Percentiles rank a stretch among this genome's conserved stretches.
Conservation (phyloP, 768 basidiomycete species). For the Mycena capillaripes region DNA sequence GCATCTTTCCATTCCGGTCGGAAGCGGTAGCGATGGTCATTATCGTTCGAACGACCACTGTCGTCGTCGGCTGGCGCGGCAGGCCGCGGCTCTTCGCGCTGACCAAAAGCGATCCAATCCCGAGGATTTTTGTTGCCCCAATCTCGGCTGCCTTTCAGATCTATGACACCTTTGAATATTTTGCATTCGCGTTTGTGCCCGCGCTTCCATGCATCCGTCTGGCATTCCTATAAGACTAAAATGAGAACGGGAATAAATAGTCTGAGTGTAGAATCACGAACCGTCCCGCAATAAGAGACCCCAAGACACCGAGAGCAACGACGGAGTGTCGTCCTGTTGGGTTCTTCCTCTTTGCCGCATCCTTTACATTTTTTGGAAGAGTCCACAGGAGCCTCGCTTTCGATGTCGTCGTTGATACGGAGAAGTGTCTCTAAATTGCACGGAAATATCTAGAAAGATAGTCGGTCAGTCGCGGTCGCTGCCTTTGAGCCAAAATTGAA, state of each 20-base stretch:
- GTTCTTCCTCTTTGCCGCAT: conserved; percentile 31
- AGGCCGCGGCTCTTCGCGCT: conserved; percentile 2
- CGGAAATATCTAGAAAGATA: conserved; percentile 25
- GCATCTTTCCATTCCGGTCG: conserved; percentile 26
- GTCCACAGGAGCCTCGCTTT: conserved; percentile 21
- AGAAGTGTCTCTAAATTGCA: conserved; percentile 33
- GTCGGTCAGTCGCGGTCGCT: not conserved
- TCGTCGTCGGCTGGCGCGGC: not conserved
- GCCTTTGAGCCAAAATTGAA: no score
- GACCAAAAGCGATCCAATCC: conserved; percentile 29
- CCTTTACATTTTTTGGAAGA: conserved; percentile 24
- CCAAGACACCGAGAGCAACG: conserved; percentile 33
- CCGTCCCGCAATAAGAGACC: conserved; percentile 30
- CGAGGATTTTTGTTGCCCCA: conserved; percentile 20
- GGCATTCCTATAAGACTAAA: conserved; percentile 27
- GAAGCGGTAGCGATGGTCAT: not conserved
- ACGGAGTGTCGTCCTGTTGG: conserved; percentile 7
- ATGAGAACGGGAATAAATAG: not conserved
- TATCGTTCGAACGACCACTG: not conserved
- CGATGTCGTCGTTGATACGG: conserved; percentile 35
- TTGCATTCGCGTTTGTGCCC: conserved; percentile 37
- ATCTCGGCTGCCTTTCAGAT: conserved; percentile 32
- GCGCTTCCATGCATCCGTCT: conserved; percentile 31
- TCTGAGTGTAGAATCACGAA: not conserved
- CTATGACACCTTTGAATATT: conserved; percentile 24